Percentiles rank a stretch among this genome's conserved stretches.
Conservation (phyloP, 163 green algal genomes). For the Volvox carteri region DNA sequence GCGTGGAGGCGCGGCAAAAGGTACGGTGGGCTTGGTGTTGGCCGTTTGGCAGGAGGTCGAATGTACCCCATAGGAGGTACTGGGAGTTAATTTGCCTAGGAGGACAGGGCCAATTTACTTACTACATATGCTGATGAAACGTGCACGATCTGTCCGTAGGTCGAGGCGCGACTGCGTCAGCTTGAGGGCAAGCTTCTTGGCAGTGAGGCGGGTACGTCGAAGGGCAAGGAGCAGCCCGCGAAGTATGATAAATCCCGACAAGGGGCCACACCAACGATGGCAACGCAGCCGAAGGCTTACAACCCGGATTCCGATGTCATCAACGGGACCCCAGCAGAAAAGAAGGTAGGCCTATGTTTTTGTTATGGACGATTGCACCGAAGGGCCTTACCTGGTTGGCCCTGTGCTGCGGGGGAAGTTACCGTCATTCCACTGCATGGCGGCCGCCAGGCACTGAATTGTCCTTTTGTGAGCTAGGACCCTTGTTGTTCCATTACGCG, state of each 20-base stretch:
- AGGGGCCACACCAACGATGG: constrained; percentile 66
- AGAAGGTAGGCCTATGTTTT: too few relatives aligned
- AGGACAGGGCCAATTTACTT: neutral
- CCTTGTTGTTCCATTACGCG: neutral
- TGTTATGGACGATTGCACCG: too few relatives aligned
- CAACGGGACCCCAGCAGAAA: constrained; percentile 56
- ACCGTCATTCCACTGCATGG: too few relatives aligned
- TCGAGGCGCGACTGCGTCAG: constrained; percentile 95
- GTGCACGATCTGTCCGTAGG: too few relatives aligned
- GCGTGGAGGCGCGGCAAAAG: constrained; percentile 91
- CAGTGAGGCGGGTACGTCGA: constrained; percentile 72
- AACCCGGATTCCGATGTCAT: constrained; percentile 92
- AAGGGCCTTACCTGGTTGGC: too few relatives aligned
- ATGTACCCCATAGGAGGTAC: too few relatives aligned
- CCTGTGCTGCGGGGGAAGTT: too few relatives aligned
- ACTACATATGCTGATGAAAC: too few relatives aligned
- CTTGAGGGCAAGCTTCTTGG: constrained; percentile 91
- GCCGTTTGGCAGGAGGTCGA: too few relatives aligned
- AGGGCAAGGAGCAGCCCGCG: constrained; percentile 76
- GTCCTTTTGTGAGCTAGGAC: too few relatives aligned
- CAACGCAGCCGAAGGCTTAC: constrained; percentile 85
- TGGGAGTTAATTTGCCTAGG: too few relatives aligned
- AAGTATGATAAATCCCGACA: constrained; percentile 86
- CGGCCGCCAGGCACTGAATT: too few relatives aligned
- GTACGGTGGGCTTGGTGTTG: constrained; percentile 69